Conservation (phyloP, 805 yeast genomes). For the Pichia heedii region DNA sequence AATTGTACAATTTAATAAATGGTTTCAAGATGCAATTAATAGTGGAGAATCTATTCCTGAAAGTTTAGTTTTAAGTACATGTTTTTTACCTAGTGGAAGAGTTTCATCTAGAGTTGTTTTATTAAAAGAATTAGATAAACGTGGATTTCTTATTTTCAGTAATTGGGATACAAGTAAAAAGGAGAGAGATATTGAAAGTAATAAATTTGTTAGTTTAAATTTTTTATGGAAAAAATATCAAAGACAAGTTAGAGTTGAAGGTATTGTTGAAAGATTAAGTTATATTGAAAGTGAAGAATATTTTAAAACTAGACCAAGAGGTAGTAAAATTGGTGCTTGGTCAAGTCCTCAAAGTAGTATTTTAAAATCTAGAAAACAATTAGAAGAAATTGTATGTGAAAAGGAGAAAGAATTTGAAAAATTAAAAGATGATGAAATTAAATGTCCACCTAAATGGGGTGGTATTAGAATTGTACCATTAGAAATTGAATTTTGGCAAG, state of each 20-base stretch:
- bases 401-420: slow-evolving; percentile 52
- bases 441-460: slow-evolving; percentile 95
- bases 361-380: slow-evolving; percentile 49
- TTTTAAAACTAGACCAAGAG: slow-evolving; percentile 83
- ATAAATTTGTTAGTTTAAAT: slow-evolving; percentile 73
- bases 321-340: slow-evolving; percentile 94
- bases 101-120: slow-evolving; percentile 79
- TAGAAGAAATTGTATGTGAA: slow-evolving; percentile 43
- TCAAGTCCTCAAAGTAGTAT: slow-evolving; percentile 79
- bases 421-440: slow-evolving; percentile 48
- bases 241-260: slow-evolving; percentile 92
- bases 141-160: slow-evolving; percentile 81
- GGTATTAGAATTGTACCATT: slow-evolving; percentile 82
- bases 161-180: slow-evolving; percentile 89
- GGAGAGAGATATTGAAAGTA: slow-evolving; percentile 56
- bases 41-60: slow-evolving; percentile 62
- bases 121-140: slow-evolving; percentile 79
- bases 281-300: slow-evolving; percentile 70
- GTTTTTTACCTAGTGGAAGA: slow-evolving; percentile 81
- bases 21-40: slow-evolving; percentile 74
- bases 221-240: slow-evolving; percentile 91
- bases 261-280: slow-evolving; percentile 62
- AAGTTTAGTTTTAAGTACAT: slow-evolving; percentile 80
- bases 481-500: slow-evolving; percentile 97
- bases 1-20: slow-evolving; percentile 64